Conservation (phyloP, 352 stramenopile species). For the Peronospora destructor region DNA sequence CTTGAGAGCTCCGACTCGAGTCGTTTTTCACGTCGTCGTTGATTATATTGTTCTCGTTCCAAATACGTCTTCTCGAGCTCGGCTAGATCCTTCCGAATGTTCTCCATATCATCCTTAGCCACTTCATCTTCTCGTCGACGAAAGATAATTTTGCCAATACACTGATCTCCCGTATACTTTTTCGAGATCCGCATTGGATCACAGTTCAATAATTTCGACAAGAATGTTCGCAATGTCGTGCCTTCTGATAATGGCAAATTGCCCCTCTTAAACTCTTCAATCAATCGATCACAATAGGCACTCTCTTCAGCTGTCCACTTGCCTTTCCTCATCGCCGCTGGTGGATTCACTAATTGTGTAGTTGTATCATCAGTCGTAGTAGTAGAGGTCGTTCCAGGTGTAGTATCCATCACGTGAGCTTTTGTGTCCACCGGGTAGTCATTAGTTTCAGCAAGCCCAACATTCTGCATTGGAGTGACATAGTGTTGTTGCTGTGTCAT, state of each 20-base stretch:
- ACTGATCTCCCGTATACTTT: slow-evolving; percentile 97
- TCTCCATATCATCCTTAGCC: slow-evolving; percentile 71
- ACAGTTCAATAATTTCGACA: slow-evolving; percentile 97
- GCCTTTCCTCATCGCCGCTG: slow-evolving; percentile 77
- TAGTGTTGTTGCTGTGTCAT: slow-evolving; percentile 23
- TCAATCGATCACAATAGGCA: slow-evolving; percentile 94
- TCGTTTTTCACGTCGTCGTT: slow-evolving; percentile 81
- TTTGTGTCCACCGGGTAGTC: slow-evolving; percentile 21
- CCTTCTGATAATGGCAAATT: slow-evolving; percentile 94
- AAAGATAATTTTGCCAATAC: slow-evolving; percentile 93
- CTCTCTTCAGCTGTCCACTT: slow-evolving; percentile 97
- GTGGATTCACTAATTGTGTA: slow-evolving; percentile 4
- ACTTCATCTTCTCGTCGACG: slow-evolving; percentile 68
- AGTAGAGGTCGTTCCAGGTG: slow-evolving; percentile 1
- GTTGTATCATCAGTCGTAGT: background rate
- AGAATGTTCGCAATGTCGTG: slow-evolving; percentile 95
- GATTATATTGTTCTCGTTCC: slow-evolving; percentile 92
- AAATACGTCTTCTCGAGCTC: slow-evolving; percentile 95
- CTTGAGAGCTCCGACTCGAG: slow-evolving; percentile 74
- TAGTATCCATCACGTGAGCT: slow-evolving; percentile 18
- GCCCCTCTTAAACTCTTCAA: slow-evolving; percentile 96
- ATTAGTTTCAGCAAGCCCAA: background rate
- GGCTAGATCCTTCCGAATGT: slow-evolving; percentile 66
- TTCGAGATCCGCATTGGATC: slow-evolving; percentile 99
- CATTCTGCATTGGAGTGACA: slow-evolving; percentile 10